phyloP scores from a whole-genome alignment of 805 yeast species.

The Ogataea ganodermae region DNA sequence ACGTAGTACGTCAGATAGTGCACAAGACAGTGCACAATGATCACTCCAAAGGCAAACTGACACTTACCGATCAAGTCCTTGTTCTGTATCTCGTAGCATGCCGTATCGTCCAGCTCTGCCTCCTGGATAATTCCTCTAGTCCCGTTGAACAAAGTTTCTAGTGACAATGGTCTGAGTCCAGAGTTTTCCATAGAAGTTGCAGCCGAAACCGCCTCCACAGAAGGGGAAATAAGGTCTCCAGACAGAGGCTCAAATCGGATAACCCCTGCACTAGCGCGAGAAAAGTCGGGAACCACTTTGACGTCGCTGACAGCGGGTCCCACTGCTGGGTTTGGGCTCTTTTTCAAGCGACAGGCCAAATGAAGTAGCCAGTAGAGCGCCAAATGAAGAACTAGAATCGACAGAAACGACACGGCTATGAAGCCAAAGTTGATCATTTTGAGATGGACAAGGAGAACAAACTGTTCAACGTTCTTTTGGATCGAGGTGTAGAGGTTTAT shows the following conservation, averaged over 20 bases:
- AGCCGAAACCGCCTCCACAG: background rate
- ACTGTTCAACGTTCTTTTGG: conserved; percentile 15
- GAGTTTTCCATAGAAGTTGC: conserved; percentile 4
- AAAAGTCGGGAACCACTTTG: conserved; percentile 12
- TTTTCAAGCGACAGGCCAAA: conserved; percentile 14
- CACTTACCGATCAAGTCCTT: conserved; percentile 22
- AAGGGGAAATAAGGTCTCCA: background rate
- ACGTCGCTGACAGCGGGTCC: conserved; percentile 8
- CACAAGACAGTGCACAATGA: conserved; percentile 21
- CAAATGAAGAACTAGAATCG: conserved; percentile 23
- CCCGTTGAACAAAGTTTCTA: conserved; percentile 7
- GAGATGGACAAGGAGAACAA: conserved; percentile 22
- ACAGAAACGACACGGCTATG: conserved; percentile 20
- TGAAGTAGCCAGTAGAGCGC: conserved; percentile 19
- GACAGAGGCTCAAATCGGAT: conserved; percentile 8
- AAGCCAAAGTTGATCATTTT: conserved; percentile 27
- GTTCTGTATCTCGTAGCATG: conserved; percentile 11
- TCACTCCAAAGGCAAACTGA: conserved; percentile 19
- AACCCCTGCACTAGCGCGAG: background rate
- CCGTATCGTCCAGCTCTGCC: conserved; percentile 10
- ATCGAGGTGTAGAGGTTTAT: conserved; percentile 22
- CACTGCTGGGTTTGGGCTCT: background rate
- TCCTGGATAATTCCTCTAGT: conserved; percentile 6
- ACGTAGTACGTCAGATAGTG: conserved; percentile 25
- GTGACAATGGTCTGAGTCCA: background rate